Percentiles rank a stretch among this genome's conserved stretches.
Conservation (phyloP, 164 flowering plant genomes). For the Berberis vulgaris region DNA sequence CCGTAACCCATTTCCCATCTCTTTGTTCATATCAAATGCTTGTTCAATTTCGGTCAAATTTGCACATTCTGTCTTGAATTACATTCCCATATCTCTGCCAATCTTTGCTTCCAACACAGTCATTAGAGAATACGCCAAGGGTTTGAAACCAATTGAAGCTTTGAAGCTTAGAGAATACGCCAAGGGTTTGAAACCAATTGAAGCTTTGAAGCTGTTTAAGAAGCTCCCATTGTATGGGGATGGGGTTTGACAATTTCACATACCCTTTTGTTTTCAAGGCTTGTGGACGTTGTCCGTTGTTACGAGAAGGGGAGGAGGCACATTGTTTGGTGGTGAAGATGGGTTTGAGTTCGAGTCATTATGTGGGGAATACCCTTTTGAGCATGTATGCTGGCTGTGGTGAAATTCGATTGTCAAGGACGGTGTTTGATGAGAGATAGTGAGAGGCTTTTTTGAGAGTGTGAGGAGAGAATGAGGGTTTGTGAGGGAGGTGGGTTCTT, state of each 20-base stretch:
- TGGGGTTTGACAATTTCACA: slow-evolving; percentile 38
- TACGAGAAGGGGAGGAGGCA: slow-evolving; percentile 25
- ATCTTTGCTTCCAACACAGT: slow-evolving; percentile 40
- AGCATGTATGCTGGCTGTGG: slow-evolving; percentile 36
- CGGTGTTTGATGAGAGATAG: slow-evolving; percentile 42
- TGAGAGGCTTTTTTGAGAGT: too few relatives aligned
- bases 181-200: slow-evolving; percentile 23
- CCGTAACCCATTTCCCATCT: slow-evolving; percentile 16
- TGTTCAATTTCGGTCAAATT: slow-evolving; percentile 20
- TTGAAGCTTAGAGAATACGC: slow-evolving; percentile 28
- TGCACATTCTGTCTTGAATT: slow-evolving; percentile 20
- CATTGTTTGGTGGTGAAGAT: slow-evolving; percentile 35
- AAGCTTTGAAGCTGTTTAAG: slow-evolving; percentile 28
- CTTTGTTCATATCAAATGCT: slow-evolving; percentile 21
- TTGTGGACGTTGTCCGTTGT: slow-evolving; percentile 27
- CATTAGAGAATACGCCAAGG: slow-evolving; percentile 30
- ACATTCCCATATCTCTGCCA: slow-evolving; percentile 23
- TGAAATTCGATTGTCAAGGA: slow-evolving; percentile 21
- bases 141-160: slow-evolving; percentile 26
- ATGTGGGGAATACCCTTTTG: slow-evolving; percentile 40
- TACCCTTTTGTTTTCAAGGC: slow-evolving; percentile 45
- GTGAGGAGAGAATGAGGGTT: too few relatives aligned
- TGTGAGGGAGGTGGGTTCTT: too few relatives aligned
- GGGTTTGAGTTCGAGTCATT: slow-evolving; percentile 29
- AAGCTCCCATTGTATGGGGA: slow-evolving; percentile 17